Evolutionary conservation across 2,329 filamentous ascomycete genomes (phyloP), one percentile per base, ranked within the genome.

Genomic region (Xylaria hypoxylon): DNA sequence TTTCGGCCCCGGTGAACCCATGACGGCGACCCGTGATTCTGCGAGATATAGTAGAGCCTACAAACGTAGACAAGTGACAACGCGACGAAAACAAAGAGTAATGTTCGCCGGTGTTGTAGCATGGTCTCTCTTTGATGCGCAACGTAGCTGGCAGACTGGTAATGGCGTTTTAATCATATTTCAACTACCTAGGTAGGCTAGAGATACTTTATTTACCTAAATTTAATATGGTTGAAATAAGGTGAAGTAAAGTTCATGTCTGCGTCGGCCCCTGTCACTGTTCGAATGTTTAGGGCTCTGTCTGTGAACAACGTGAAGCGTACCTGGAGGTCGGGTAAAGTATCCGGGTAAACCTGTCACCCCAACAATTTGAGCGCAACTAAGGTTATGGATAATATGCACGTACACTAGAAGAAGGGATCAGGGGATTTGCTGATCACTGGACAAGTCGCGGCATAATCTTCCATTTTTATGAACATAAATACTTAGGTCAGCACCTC

Each of bases 321-420:
- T 26, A 44, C 19, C 22, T 19, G 15, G 55, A 47, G 17, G 47
- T 48, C 60, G 64, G 64, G 50, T 67, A 67, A 67, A 64, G 55
- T 56, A 28, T 6, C 64, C 61, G 65, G 65, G 47, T 67, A 67
- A 67, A 67, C 48, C 8, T 33, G 17, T 19, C 31, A n/a, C 19
- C 22, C 28, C 4, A 19, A 52, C 3, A 38, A 45, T 15, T 42
- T 2, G 22, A 51, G 45, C 24, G 44, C 19, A 35, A 19, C 51
- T 7, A 50, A 5, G 19, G 2, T 5, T 15, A 35, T 31, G 33
- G 8, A 42, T 22, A 6, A 8, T 47, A 38, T 40, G 22, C n/a
- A n/a, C 11, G 11, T 4, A 38, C 33, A 3, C 38, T 11, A 19
- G 13, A 24, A 38, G 44, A 47, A 7, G 35, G 31, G 19, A 38